A percentile compares a stretch with the other conserved stretches of the same genome.
Evolutionary conservation across 2,329 filamentous ascomycete genomes (phyloP).

Genomic region (Ceratocystis huliohia): DNA sequence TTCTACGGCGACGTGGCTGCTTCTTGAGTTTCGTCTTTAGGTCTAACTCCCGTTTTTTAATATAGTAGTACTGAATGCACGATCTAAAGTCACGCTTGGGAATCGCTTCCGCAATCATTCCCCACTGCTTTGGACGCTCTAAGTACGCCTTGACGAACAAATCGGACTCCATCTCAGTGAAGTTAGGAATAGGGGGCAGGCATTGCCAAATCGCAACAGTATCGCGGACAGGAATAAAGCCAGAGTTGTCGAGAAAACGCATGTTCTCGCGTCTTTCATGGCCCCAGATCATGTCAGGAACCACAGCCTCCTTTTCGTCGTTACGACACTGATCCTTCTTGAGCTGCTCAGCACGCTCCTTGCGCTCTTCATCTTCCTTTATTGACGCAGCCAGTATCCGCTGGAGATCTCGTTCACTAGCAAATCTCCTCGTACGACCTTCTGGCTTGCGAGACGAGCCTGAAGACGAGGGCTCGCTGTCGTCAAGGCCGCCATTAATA

Average conservation of each 20-base stretch:
- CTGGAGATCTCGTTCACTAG: conserved; percentile 61
- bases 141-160: conserved; percentile 63
- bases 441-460: conserved; percentile 39
- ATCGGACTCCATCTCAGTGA: conserved; percentile 55
- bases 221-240: conserved; percentile 50
- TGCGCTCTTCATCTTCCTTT: conserved; percentile 55
- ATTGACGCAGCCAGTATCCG: conserved; percentile 59
- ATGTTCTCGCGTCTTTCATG: conserved; percentile 45
- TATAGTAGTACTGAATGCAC: conserved; percentile 77
- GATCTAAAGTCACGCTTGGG: conserved; percentile 59
- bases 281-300: conserved; percentile 57
- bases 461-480: conserved; percentile 23
- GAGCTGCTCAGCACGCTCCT: conserved; percentile 51
- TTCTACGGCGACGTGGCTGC: conserved; percentile 47
- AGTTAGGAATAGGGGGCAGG: conserved; percentile 60
- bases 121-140: conserved; percentile 71
- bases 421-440: conserved; percentile 44
- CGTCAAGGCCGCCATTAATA: conserved; percentile 27
- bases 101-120: conserved; percentile 57
- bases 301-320: conserved; percentile 57
- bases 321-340: conserved; percentile 59
- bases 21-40: conserved; percentile 64
- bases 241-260: conserved; percentile 53
- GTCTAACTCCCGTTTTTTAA: conserved; percentile 61
- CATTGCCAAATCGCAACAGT: conserved; percentile 60